phyloP scores from a whole-genome alignment of 2,329 filamentous ascomycete genomes.

The Corinectria fuckeliana region DNA sequence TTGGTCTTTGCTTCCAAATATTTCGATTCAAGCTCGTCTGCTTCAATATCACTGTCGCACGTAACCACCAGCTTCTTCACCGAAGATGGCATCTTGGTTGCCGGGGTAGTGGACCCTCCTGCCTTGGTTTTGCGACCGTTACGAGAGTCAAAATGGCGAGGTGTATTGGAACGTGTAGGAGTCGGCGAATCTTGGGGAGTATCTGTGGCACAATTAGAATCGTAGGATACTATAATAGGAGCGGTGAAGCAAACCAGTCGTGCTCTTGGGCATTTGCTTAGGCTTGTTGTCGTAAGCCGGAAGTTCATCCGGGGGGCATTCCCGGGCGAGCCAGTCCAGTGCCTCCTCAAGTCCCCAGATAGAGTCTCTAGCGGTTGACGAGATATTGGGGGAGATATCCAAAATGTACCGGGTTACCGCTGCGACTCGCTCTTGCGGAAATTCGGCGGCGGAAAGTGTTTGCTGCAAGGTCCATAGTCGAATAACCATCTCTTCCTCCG shows the following conservation, averaged over 20 bases:
- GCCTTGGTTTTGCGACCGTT: slow-evolving; percentile 45
- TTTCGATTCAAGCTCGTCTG: slow-evolving; percentile 74
- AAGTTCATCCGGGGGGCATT: slow-evolving; percentile 72
- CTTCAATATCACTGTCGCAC: slow-evolving; percentile 76
- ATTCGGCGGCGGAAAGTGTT: slow-evolving; percentile 71
- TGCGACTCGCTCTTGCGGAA: slow-evolving; percentile 68
- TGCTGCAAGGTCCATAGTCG: slow-evolving; percentile 86
- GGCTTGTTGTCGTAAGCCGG: slow-evolving; percentile 68
- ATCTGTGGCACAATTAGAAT: slow-evolving; percentile 43
- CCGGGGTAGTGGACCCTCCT: slow-evolving; percentile 33
- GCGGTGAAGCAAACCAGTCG: slow-evolving; percentile 26
- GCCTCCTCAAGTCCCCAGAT: slow-evolving; percentile 89
- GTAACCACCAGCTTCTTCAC: slow-evolving; percentile 54
- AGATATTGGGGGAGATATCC: slow-evolving; percentile 69
- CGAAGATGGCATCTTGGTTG: slow-evolving; percentile 35
- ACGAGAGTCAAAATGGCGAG: slow-evolving; percentile 44
- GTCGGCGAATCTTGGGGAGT: slow-evolving; percentile 58
- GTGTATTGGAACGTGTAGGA: slow-evolving; percentile 58
- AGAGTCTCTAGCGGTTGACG: slow-evolving; percentile 63
- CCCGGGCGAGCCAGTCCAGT: slow-evolving; percentile 86
- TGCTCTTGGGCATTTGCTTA: slow-evolving; percentile 49
- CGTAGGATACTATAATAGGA: background rate
- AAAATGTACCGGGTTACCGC: slow-evolving; percentile 71
- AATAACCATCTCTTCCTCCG: slow-evolving; percentile 78
- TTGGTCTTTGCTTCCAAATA: slow-evolving; percentile 78